A percentile compares a stretch with the other conserved stretches of the same genome.
These are phyloP conservation scores for Calvatia gigantea DNA, from an alignment of 768 basidiomycete species.

Conservation along the genomic window DNA sequence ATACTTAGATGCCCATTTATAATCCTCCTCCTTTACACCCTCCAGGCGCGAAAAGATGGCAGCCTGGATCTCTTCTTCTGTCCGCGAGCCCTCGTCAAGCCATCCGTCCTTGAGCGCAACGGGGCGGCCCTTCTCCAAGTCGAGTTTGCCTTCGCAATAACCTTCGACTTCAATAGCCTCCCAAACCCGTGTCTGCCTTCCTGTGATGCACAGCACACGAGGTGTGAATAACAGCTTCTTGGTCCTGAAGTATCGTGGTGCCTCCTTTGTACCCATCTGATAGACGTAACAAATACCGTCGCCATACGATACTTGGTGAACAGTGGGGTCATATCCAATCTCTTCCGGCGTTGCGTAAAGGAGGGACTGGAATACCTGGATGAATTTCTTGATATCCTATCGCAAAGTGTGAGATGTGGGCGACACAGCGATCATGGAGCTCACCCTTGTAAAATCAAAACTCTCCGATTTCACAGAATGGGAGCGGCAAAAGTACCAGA, in stretches of 20 bases:
- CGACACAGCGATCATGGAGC: not conserved
- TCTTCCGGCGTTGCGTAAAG: not conserved
- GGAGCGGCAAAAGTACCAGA: constrained; percentile 8
- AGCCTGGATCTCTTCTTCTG: constrained; percentile 13
- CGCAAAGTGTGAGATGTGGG: not conserved
- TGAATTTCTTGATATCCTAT: constrained; percentile 6
- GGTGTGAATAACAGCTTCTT: not conserved
- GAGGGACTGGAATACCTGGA: constrained; percentile 5
- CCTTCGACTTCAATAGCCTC: constrained; percentile 1
- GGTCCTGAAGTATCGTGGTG: constrained; percentile 1
- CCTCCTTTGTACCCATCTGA: not conserved
- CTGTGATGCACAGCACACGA: not conserved
- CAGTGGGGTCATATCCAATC: constrained; percentile 7
- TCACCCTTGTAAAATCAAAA: constrained; percentile 10
- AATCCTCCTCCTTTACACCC: not conserved
- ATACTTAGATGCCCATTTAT: not conserved
- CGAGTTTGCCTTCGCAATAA: not conserved
- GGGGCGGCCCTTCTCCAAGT: not conserved
- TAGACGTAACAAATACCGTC: constrained; percentile 3
- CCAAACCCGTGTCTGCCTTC: constrained; percentile 9
- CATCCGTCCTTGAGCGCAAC: constrained; percentile 19
- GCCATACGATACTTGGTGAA: not conserved
- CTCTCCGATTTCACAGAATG: constrained; percentile 4
- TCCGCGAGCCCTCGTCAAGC: constrained; percentile 14
- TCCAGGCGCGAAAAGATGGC: constrained; percentile 12